phyloP scores from a whole-genome alignment of 352 stramenopile species.

The Globisporangium abappressorium region DNA sequence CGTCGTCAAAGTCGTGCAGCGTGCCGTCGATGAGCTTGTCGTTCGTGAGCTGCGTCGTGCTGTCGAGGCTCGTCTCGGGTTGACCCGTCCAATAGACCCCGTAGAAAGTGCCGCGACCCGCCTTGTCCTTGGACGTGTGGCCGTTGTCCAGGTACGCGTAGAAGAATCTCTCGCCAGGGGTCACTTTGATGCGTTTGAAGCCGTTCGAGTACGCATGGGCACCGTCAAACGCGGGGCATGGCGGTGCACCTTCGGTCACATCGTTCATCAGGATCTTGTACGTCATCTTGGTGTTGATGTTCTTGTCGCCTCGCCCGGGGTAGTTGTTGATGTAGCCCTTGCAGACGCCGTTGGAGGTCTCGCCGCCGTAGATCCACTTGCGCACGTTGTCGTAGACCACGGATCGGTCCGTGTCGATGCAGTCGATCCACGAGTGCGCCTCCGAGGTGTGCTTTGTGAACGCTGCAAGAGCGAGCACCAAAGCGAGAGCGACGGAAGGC shows the following conservation, averaged over 20 bases:
- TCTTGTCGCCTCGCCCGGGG: slow-evolving; percentile 36
- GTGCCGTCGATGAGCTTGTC: slow-evolving; percentile 61
- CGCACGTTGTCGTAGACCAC: slow-evolving; percentile 57
- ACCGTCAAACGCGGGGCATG: slow-evolving; percentile 33
- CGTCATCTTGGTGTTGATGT: slow-evolving; percentile 36
- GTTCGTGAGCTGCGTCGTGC: slow-evolving; percentile 45
- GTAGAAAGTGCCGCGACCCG: slow-evolving; percentile 47
- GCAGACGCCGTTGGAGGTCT: slow-evolving; percentile 42
- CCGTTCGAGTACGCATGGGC: slow-evolving; percentile 32
- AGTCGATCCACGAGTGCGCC: slow-evolving; percentile 43
- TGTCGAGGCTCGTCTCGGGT: slow-evolving; percentile 32
- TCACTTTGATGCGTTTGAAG: slow-evolving; percentile 39
- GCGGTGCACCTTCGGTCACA: slow-evolving; percentile 22
- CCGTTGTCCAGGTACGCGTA: slow-evolving; percentile 65
- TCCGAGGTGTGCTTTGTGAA: not conserved
- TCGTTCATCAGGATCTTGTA: slow-evolving; percentile 62
- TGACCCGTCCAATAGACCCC: slow-evolving; percentile 61
- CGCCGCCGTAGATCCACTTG: slow-evolving; percentile 55
- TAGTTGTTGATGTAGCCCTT: slow-evolving; percentile 70
- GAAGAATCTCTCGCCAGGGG: slow-evolving; percentile 46
- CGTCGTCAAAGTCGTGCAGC: slow-evolving; percentile 67
- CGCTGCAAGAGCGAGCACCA: not conserved
- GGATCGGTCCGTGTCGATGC: slow-evolving; percentile 32
- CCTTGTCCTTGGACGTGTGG: slow-evolving; percentile 62
- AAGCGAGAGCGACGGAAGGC: not conserved